These are phyloP conservation scores for Fusarium sp. DNA, from an alignment of 2,329 filamentous ascomycete genomes.

Conservation along the genomic window DNA sequence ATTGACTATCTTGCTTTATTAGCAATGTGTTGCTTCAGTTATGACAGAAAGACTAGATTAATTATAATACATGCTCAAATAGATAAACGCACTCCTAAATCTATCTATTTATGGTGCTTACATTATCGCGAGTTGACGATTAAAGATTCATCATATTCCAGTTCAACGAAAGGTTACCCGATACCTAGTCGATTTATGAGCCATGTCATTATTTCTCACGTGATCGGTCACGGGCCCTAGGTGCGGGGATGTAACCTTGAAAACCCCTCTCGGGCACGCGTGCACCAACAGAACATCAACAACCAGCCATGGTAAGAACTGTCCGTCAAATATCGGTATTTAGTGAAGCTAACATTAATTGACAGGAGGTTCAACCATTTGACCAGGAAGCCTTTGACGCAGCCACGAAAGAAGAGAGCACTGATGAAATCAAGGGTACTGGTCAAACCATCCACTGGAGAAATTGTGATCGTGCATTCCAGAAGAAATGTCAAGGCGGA, in stretches of 20 bases:
- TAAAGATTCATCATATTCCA: too few relatives aligned
- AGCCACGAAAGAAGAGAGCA: not conserved
- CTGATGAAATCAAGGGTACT: not conserved
- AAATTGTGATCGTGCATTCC: not conserved
- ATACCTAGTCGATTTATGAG: not conserved
- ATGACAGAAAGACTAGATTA: too few relatives aligned
- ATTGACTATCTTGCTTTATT: too few relatives aligned
- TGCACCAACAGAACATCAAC: rapidly evolving
- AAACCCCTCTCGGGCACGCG: not conserved
- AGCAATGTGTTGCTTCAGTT: too few relatives aligned
- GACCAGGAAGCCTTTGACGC: not conserved
- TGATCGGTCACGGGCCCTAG: not conserved
- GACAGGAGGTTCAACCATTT: not conserved
- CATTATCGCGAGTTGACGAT: too few relatives aligned
- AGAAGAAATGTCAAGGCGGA: not conserved
- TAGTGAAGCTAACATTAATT: rapidly evolving
- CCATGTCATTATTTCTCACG: not conserved
- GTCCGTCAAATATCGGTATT: rapidly evolving
- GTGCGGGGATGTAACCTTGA: rapidly evolving
- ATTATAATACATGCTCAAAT: too few relatives aligned
- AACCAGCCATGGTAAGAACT: not conserved
- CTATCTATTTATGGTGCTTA: too few relatives aligned
- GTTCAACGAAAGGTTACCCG: rapidly evolving
- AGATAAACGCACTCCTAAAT: too few relatives aligned
- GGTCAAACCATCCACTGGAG: not conserved